Conservation (phyloP, 2,329 filamentous ascomycete genomes). For the Neurospora crassa region DNA sequence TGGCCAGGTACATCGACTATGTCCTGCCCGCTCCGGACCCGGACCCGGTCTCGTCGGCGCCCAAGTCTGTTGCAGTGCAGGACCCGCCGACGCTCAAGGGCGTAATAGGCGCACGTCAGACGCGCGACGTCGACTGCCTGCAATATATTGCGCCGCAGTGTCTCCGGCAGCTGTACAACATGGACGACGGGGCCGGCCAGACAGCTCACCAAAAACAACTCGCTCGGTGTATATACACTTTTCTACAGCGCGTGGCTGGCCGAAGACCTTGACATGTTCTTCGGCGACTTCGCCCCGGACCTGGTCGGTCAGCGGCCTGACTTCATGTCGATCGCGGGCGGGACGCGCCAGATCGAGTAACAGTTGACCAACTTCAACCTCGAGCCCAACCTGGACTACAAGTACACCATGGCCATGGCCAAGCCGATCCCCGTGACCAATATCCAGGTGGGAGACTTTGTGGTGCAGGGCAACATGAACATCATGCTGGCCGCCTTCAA, state of each 20-base stretch:
- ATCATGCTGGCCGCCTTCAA: conserved; percentile 33
- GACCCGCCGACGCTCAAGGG: background rate
- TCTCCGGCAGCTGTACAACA: conserved; percentile 34
- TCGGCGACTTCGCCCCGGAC: conserved; percentile 40
- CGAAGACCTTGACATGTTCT: conserved; percentile 43
- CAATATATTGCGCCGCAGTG: conserved; percentile 35
- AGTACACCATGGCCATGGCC: conserved; percentile 45
- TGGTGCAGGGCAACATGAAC: conserved; percentile 14
- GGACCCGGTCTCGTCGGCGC: background rate
- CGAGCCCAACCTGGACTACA: conserved; percentile 56
- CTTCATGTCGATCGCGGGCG: conserved; percentile 46
- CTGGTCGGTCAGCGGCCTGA: conserved; percentile 32
- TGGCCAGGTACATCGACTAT: background rate
- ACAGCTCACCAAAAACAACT: conserved; percentile 48
- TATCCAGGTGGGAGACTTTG: conserved; percentile 33
- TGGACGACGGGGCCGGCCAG: conserved; percentile 21
- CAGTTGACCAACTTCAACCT: conserved; percentile 26
- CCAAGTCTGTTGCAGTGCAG: background rate
- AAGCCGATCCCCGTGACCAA: conserved; percentile 37
- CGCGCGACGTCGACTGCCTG: conserved; percentile 20
- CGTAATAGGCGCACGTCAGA: background rate
- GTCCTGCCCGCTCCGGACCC: background rate
- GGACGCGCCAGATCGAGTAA: conserved; percentile 20
- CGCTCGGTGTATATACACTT: conserved; percentile 21
- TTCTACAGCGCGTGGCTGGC: conserved; percentile 52